Conservation (phyloP, 768 basidiomycete species). For the Tulasnella sp. region DNA sequence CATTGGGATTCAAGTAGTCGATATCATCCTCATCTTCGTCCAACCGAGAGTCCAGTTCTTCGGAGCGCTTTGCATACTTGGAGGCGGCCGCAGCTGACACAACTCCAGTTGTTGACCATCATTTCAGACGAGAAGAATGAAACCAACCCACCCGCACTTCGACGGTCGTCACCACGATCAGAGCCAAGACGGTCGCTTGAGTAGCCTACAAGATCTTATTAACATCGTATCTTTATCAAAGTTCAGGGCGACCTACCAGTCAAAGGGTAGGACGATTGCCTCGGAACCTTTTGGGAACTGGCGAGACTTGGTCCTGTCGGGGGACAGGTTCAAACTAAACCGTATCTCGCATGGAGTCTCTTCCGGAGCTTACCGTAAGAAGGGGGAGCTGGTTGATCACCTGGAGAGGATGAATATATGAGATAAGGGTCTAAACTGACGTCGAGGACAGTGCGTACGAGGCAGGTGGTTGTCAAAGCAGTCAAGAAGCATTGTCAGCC, state of each 20-base stretch:
- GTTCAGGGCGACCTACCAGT: not conserved
- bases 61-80: too few relatives aligned
- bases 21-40: too few relatives aligned
- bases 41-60: too few relatives aligned
- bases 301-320: not conserved
- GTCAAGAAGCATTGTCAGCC: not conserved
- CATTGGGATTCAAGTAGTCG: too few relatives aligned
- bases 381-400: not conserved
- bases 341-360: not conserved
- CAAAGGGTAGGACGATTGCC: not conserved
- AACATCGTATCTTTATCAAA: not conserved
- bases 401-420: not conserved
- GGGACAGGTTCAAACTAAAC: not conserved
- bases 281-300: not conserved
- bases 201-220: too few relatives aligned
- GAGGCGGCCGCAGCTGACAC: too few relatives aligned
- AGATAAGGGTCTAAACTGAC: not conserved
- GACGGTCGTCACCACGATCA: too few relatives aligned
- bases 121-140: too few relatives aligned
- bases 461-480: not conserved
- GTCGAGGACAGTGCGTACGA: not conserved
- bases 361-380: not conserved
- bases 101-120: too few relatives aligned
- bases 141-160: too few relatives aligned
- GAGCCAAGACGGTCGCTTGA: too few relatives aligned